Conservation (phyloP, 768 basidiomycete genomes). For the Mycena latifolia region DNA sequence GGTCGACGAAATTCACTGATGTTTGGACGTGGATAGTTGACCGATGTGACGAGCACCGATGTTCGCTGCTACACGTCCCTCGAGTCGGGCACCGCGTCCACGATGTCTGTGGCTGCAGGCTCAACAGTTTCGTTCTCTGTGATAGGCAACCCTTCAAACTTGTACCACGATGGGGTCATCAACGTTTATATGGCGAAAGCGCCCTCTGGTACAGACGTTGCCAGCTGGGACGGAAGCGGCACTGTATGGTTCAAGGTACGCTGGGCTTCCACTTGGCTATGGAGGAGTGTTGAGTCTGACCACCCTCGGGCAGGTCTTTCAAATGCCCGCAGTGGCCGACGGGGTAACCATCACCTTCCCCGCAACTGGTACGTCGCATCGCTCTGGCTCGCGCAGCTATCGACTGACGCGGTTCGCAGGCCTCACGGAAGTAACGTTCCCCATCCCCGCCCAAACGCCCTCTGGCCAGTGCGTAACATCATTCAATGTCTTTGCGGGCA, state of each 20-base stretch:
- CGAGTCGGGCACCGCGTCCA: conserved; percentile 17
- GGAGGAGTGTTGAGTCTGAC: not conserved
- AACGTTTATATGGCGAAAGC: conserved; percentile 35
- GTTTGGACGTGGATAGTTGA: not conserved
- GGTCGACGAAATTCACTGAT: not conserved
- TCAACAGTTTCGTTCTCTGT: conserved; percentile 26
- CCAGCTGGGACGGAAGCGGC: conserved; percentile 28
- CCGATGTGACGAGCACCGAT: conserved; percentile 27
- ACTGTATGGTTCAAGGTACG: conserved; percentile 34
- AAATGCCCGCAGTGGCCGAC: conserved; percentile 48
- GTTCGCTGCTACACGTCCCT: conserved; percentile 28
- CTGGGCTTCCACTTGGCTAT: not conserved
- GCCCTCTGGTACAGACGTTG: conserved; percentile 21
- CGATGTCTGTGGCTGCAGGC: conserved; percentile 28
- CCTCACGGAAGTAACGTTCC: conserved; percentile 20
- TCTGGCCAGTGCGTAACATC: conserved; percentile 31
- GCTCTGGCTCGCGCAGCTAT: not conserved
- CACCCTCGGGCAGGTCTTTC: conserved; percentile 38
- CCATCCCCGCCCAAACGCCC: conserved; percentile 27
- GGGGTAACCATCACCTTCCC: conserved; percentile 49
- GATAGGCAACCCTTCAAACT: conserved; percentile 19
- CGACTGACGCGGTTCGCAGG: not conserved
- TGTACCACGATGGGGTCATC: conserved; percentile 30
- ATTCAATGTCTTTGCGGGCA: not conserved
- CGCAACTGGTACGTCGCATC: conserved; percentile 2